phyloP scores from a whole-genome alignment of 768 basidiomycete species.

The Rhizopogon vulgaris region DNA sequence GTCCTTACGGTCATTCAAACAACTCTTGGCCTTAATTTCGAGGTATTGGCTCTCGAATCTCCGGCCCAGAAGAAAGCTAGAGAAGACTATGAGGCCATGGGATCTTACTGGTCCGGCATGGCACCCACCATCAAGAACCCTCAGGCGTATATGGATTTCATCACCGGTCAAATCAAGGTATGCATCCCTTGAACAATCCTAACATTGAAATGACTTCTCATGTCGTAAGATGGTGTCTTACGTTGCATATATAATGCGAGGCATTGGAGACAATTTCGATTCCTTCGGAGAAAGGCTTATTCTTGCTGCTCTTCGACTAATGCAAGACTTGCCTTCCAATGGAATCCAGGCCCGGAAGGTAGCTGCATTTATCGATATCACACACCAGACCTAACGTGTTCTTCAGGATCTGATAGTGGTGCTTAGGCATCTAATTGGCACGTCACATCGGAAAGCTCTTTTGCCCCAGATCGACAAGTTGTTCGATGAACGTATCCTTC shows the following conservation, averaged over 20 bases:
- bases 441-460: slow-evolving; percentile 71
- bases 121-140: slow-evolving; percentile 69
- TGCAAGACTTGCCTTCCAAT: slow-evolving; percentile 90
- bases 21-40: slow-evolving; percentile 73
- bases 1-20: slow-evolving; percentile 62
- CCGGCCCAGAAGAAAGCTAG: slow-evolving; percentile 76
- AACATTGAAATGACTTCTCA: slow-evolving; percentile 5
- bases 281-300: slow-evolving; percentile 78
- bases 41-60: slow-evolving; percentile 71
- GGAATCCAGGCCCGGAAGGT: slow-evolving; percentile 81
- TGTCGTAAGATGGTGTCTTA: slow-evolving; percentile 78
- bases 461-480: slow-evolving; percentile 83
- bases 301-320: slow-evolving; percentile 71
- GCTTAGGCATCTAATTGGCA: slow-evolving; percentile 81
- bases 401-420: slow-evolving; percentile 85
- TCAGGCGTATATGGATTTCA: slow-evolving; percentile 72
- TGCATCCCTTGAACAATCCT: neutral
- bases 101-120: slow-evolving; percentile 78
- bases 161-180: slow-evolving; percentile 89
- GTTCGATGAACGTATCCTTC: slow-evolving; percentile 82
- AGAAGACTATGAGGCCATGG: slow-evolving; percentile 75
- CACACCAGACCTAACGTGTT: neutral
- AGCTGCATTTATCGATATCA: slow-evolving; percentile 1
- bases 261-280: slow-evolving; percentile 56
- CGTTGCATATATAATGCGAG: slow-evolving; percentile 82